Evolutionary conservation across 805 yeast genomes (phyloP).

Genomic region (Wickerhamomyces ciferrii): DNA sequence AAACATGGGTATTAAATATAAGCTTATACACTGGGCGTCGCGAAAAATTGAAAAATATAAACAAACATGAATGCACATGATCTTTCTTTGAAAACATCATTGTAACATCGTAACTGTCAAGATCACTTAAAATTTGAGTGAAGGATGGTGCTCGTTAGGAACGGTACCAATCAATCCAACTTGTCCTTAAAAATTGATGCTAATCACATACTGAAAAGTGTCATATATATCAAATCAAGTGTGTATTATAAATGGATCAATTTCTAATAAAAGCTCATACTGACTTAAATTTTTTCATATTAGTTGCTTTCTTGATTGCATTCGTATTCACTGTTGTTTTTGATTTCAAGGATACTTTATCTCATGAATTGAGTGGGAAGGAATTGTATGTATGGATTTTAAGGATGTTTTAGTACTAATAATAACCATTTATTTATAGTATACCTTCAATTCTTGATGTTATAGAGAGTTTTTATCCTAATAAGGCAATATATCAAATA

Average conservation of each 20-base stretch:
- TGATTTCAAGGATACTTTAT: conserved; percentile 6
- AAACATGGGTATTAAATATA: no score
- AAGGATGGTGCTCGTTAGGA: no score
- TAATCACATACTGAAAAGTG: no score
- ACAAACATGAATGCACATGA: no score
- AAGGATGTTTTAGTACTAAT: neutral
- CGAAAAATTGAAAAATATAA: no score
- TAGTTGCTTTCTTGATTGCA: neutral
- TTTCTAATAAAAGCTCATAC: neutral
- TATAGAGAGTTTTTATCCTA: conserved; percentile 10
- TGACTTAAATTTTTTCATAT: neutral
- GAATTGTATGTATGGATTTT: conserved; percentile 11
- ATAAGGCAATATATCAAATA: conserved; percentile 11
- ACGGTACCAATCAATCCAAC: no score
- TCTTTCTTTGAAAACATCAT: no score
- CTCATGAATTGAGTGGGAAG: conserved; percentile 7
- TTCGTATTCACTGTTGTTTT: conserved; percentile 6
- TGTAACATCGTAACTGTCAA: no score
- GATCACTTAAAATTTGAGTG: no score
- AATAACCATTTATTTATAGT: neutral
- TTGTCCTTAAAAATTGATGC: no score
- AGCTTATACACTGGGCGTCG: no score
- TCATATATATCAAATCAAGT: neutral
- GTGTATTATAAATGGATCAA: neutral
- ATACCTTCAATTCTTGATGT: conserved; percentile 12